A percentile compares a stretch with the other conserved stretches of the same genome.
Conservation (phyloP, 352 stramenopile genomes). For the Phytophthora tentaculata region DNA sequence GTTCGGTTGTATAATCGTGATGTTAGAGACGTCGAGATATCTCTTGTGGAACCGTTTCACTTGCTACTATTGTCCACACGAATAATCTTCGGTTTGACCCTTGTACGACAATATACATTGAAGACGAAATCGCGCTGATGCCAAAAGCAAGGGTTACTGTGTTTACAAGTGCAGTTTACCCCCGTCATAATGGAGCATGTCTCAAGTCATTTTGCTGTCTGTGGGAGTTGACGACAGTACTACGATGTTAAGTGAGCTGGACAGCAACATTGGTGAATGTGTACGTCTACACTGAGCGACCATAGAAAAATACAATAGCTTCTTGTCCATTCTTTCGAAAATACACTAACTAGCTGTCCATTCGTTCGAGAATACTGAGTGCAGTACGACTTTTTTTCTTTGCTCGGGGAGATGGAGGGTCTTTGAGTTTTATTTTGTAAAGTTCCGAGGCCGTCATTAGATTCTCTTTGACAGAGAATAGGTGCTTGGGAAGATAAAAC, state of each 20-base stretch:
- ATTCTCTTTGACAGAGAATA: slow-evolving; percentile 7
- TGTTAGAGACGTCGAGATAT: neutral
- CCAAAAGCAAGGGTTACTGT: neutral
- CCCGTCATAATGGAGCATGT: neutral
- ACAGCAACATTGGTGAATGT: neutral
- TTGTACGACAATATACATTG: neutral
- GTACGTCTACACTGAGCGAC: neutral
- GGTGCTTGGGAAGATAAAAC: slow-evolving; percentile 4
- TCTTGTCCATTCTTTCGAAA: neutral
- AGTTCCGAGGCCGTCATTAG: neutral
- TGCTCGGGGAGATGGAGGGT: neutral
- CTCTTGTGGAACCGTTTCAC: neutral
- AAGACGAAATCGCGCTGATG: neutral
- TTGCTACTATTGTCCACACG: neutral
- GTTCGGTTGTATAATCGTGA: neutral
- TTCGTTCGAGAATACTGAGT: neutral
- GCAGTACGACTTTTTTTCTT: neutral
- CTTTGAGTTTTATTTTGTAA: neutral
- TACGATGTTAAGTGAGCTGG: neutral
- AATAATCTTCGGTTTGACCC: neutral
- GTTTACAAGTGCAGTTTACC: neutral
- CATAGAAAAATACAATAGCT: neutral
- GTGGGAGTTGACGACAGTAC: neutral
- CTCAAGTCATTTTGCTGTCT: neutral
- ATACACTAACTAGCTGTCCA: neutral